Conservation (phyloP, 345 rosid genomes). For the Heritiera littoralis region DNA sequence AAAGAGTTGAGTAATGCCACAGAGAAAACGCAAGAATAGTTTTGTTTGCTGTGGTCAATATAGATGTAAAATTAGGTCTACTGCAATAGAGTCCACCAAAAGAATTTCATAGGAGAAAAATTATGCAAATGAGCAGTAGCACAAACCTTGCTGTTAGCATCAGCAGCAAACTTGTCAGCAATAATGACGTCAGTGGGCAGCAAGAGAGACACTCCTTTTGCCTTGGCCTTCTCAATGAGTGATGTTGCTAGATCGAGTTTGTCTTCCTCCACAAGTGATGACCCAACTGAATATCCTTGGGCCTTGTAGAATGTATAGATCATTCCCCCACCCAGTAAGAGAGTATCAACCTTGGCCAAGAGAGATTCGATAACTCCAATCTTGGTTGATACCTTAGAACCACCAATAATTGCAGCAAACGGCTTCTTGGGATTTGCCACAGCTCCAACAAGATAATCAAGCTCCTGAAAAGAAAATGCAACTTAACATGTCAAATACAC, state of each 20-base stretch:
- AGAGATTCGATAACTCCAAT: slow-evolving; percentile 95
- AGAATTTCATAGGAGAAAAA: background rate
- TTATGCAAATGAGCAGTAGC: background rate
- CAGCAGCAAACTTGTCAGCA: slow-evolving; percentile 90
- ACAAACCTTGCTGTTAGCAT: slow-evolving; percentile 86
- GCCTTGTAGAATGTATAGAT: slow-evolving; percentile 98
- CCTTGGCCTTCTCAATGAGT: slow-evolving; percentile 86
- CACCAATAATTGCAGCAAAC: slow-evolving; percentile 95
- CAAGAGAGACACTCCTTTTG: slow-evolving; percentile 83
- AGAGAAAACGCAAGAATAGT: background rate
- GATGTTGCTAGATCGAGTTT: slow-evolving; percentile 80
- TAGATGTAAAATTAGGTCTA: background rate
- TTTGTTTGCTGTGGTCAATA: background rate
- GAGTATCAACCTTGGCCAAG: slow-evolving; percentile 74
- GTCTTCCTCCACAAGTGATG: slow-evolving; percentile 95
- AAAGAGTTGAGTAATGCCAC: background rate
- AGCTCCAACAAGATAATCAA: slow-evolving; percentile 96
- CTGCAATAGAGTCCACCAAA: background rate
- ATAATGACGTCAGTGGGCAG: slow-evolving; percentile 84
- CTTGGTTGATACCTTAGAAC: slow-evolving; percentile 90
- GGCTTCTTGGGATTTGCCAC: slow-evolving; percentile 90
- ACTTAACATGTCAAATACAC: background rate
- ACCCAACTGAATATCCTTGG: slow-evolving; percentile 76
- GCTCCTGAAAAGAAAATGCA: slow-evolving; percentile 54
- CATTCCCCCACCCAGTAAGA: slow-evolving; percentile 97